Percentiles rank a stretch among this genome's conserved stretches.
phyloP scores from a whole-genome alignment of 2,329 filamentous ascomycete genomes.

The Shiraia sp. region DNA sequence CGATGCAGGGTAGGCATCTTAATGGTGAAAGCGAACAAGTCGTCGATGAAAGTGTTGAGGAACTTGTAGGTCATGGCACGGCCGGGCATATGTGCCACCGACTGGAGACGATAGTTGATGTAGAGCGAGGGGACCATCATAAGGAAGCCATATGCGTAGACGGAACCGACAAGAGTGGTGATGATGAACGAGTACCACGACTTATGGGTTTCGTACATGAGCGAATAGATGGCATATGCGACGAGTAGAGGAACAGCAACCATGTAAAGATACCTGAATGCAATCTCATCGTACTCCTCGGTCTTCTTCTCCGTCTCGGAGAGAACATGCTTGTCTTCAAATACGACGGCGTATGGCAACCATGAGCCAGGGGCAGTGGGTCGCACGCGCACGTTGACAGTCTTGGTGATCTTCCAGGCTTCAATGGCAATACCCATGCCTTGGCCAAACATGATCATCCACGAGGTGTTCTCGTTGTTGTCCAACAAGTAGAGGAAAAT shows the following conservation, averaged over 20 bases:
- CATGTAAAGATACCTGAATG: slow-evolving; percentile 96
- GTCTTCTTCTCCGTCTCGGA: slow-evolving; percentile 96
- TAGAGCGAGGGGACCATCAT: slow-evolving; percentile 99
- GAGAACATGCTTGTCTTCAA: slow-evolving; percentile 97
- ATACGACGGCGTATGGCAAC: slow-evolving; percentile 77
- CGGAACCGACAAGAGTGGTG: slow-evolving; percentile 89
- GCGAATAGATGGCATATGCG: slow-evolving; percentile 87
- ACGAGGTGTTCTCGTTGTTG: slow-evolving; percentile 96
- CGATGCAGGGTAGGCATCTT: slow-evolving; percentile 97
- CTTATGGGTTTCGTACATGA: slow-evolving; percentile 93
- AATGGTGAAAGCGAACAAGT: slow-evolving; percentile 97
- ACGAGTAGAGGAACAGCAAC: slow-evolving; percentile 84
- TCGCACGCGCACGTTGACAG: slow-evolving; percentile 84
- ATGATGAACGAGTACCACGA: slow-evolving; percentile 98
- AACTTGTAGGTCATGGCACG: slow-evolving; percentile 99
- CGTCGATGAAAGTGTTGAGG: slow-evolving; percentile 98
- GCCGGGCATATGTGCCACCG: slow-evolving; percentile 92
- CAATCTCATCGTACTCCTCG: slow-evolving; percentile 96
- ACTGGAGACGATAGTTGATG: slow-evolving; percentile 96
- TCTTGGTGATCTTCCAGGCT: slow-evolving; percentile 95
- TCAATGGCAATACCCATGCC: slow-evolving; percentile 79
- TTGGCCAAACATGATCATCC: slow-evolving; percentile 97
- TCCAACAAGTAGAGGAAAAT: slow-evolving; percentile 97
- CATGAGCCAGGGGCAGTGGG: slow-evolving; percentile 68
- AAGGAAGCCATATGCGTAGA: slow-evolving; percentile 97